Evolutionary conservation across 768 basidiomycete species (phyloP), one percentile per base, ranked within the genome.

Genomic region (Gyrodon lividus): DNA sequence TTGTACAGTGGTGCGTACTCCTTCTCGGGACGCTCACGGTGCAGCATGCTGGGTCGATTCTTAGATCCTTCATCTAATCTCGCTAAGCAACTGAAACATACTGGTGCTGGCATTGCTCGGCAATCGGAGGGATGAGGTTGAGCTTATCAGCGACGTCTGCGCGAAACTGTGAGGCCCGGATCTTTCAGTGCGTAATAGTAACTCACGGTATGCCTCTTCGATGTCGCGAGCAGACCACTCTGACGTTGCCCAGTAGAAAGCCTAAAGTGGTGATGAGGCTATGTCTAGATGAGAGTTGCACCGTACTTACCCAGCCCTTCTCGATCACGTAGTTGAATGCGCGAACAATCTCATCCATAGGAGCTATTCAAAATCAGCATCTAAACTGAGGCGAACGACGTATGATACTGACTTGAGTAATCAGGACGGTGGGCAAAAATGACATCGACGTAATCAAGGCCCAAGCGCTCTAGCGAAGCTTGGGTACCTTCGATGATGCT

Each of bases 311-410:
- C 74, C 76, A 74, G 53, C 78, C 78, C 37, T 71, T 62, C 44
- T 79, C 74, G 55, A 82, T 78, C 34, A 81, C 64, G 42, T 70
- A 73, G 68, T 78, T 80, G 71, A 84, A 82, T 1, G 79, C 80
- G 24, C 83, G 75, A 49, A 84, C 82, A 39, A 72, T 69, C 64
- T 84, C 83, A 56, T 81, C 79, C 69, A 76, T 73, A 2, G 75
- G 73, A 20, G 70, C 74, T 71, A 40, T 37, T 13, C 4, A 4
- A 0, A 13, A 10, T 68, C 31, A 59, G 55, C 26, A 30, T 14
- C 19, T 6, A 8, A 14, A 5, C 14, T 16, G 13, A 23, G 7
- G 4, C 24, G 37, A 22, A 47, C 38, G 31, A 49, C 19, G 33
- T 30, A 7, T 2, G 20, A 41, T 2, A 56, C 67, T 47, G 33